phyloP scores from a whole-genome alignment of 1,284 basidiomycete species.

The Microbotryum violaceum region DNA sequence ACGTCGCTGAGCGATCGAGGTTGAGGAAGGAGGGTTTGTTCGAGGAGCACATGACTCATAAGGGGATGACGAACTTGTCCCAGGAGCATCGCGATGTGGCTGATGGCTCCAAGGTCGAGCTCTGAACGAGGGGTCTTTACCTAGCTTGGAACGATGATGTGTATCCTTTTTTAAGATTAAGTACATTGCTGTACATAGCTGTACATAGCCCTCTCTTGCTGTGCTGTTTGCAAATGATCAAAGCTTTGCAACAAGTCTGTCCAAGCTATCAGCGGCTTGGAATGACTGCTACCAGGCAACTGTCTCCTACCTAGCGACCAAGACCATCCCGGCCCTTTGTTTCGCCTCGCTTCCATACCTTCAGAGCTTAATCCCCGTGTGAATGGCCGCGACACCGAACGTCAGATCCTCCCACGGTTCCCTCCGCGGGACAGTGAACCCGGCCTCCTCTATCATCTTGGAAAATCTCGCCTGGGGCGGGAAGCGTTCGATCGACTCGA shows the following conservation, averaged over 20 bases:
- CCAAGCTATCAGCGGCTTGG: no score
- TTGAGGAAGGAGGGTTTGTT: constrained; percentile 18
- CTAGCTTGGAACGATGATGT: no score
- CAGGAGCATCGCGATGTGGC: constrained; percentile 14
- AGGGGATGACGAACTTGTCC: constrained; percentile 6
- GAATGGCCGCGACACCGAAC: constrained; percentile 38
- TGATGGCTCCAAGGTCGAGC: not conserved
- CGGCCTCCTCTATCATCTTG: constrained; percentile 54
- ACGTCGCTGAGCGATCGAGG: constrained; percentile 23
- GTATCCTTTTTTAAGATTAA: no score
- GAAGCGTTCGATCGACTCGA: constrained; percentile 94
- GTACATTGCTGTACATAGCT: no score
- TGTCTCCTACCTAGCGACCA: no score
- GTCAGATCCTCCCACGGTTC: constrained; percentile 37
- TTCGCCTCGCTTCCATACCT: no score
- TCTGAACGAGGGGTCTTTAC: no score
- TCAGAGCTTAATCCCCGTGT: constrained; percentile 37
- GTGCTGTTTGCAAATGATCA: no score
- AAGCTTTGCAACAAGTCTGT: no score
- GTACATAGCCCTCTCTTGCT: no score
- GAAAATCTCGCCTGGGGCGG: constrained; percentile 85
- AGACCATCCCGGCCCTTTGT: no score
- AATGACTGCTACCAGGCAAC: no score
- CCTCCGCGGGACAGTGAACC: constrained; percentile 38
- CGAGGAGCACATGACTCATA: constrained; percentile 23